A percentile compares a stretch with the other conserved stretches of the same genome.
Evolutionary conservation across 2,329 filamentous ascomycete species (phyloP).

Genomic region (Ophiocordyceps sinensis): DNA sequence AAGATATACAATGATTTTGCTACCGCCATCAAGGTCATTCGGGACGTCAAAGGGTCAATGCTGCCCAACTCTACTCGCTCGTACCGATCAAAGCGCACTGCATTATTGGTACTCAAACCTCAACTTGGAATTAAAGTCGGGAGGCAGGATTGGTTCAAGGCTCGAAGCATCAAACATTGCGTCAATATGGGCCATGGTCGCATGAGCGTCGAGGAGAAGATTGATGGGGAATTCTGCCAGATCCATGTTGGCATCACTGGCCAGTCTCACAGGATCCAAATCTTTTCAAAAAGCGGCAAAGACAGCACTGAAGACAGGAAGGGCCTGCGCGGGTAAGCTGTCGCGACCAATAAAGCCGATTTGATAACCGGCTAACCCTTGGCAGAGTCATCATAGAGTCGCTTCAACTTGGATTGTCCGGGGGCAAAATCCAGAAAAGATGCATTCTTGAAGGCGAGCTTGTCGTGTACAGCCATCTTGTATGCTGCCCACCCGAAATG

Average conservation of each 20-base stretch:
- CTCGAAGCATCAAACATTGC: slow-evolving; percentile 60
- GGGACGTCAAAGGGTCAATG: slow-evolving; percentile 10
- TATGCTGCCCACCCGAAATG: slow-evolving; percentile 9
- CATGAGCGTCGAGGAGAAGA: slow-evolving; percentile 66
- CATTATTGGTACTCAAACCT: slow-evolving; percentile 30
- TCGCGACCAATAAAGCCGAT: too few relatives aligned
- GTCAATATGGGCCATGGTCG: slow-evolving; percentile 44
- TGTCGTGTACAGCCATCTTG: slow-evolving; percentile 57
- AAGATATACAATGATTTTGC: slow-evolving; percentile 56
- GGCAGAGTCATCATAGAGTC: slow-evolving; percentile 44
- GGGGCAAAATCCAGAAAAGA: slow-evolving; percentile 43
- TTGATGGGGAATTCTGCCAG: slow-evolving; percentile 85
- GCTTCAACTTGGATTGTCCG: slow-evolving; percentile 42
- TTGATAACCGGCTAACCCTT: slow-evolving; percentile 3
- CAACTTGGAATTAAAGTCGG: slow-evolving; percentile 48
- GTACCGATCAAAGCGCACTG: slow-evolving; percentile 4
- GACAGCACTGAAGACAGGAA: slow-evolving; percentile 64
- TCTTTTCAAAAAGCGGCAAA: slow-evolving; percentile 87
- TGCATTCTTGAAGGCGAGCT: slow-evolving; percentile 80
- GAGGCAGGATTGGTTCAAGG: slow-evolving; percentile 49
- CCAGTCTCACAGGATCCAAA: slow-evolving; percentile 44
- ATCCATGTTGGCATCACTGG: slow-evolving; percentile 61
- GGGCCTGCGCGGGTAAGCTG: slow-evolving; percentile 38
- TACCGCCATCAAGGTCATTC: slow-evolving; percentile 41
- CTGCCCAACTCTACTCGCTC: slow-evolving; percentile 7